Conservation (phyloP, 2,329 filamentous ascomycete species). For the Pyricularia pennisetigena region DNA sequence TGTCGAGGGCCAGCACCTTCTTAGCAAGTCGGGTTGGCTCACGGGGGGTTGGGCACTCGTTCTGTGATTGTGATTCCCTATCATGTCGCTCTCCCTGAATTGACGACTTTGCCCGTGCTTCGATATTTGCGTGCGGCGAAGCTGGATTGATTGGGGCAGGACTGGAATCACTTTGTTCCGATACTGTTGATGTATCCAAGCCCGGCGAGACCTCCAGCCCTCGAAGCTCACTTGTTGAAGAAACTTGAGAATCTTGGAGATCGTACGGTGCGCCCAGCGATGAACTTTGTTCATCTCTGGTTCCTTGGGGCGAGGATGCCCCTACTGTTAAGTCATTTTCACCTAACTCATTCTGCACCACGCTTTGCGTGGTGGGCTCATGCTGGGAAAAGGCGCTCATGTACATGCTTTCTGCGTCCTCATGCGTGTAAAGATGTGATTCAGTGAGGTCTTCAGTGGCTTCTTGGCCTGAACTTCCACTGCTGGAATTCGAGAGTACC, state of each 20-base stretch:
- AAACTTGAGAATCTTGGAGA: neutral
- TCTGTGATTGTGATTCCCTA: slow-evolving; percentile 9
- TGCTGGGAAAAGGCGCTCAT: slow-evolving; percentile 59
- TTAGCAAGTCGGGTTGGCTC: slow-evolving; percentile 45
- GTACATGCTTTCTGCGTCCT: slow-evolving; percentile 81
- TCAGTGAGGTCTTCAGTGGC: slow-evolving; percentile 42
- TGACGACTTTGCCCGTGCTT: neutral
- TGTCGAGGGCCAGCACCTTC: slow-evolving; percentile 39
- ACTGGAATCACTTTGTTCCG: neutral
- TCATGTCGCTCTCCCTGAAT: neutral
- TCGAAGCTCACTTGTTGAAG: neutral
- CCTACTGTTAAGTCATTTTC: neutral
- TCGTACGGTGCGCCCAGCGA: neutral
- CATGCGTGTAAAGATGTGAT: slow-evolving; percentile 66
- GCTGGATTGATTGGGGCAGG: neutral
- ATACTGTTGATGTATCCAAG: neutral
- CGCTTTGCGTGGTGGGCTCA: slow-evolving; percentile 18
- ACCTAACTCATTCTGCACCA: slow-evolving; percentile 45
- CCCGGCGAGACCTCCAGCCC: neutral
- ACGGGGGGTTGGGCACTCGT: slow-evolving; percentile 36
- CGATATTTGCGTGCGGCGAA: neutral
- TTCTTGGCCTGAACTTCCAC: slow-evolving; percentile 7
- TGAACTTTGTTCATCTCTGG: neutral
- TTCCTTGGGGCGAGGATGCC: neutral
- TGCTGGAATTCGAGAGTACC: neutral